phyloP scores from a whole-genome alignment of 305 asterid species.

The Lippia alba region DNA sequence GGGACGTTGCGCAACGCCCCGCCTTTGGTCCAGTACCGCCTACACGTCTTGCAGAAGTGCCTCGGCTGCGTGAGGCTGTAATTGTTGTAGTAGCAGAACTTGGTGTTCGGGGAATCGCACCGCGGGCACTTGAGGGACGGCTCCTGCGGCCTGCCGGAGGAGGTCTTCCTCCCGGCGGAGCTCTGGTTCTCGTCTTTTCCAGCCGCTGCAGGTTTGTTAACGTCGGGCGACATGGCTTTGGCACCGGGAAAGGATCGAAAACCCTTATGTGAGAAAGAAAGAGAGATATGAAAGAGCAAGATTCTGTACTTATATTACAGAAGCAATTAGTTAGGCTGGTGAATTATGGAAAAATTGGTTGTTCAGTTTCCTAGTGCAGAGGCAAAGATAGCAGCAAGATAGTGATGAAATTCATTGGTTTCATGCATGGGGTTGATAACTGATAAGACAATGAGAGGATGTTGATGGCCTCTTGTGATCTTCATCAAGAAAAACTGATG shows the following conservation, averaged over 20 bases:
- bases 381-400: conserved; percentile 43
- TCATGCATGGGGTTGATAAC: conserved; percentile 66
- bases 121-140: conserved; percentile 72
- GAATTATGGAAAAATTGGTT: conserved; percentile 16
- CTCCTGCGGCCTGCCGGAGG: conserved; percentile 47
- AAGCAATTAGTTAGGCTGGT: not conserved
- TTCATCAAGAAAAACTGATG: conserved; percentile 52
- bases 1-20: conserved; percentile 88
- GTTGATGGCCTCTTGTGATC: conserved; percentile 69
- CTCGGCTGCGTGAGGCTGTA: conserved; percentile 86
- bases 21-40: conserved; percentile 91
- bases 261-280: conserved; percentile 31
- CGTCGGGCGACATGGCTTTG: conserved; percentile 44
- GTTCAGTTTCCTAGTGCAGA: conserved; percentile 52
- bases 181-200: conserved; percentile 46
- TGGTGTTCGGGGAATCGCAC: conserved; percentile 85
- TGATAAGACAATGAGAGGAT: conserved; percentile 41
- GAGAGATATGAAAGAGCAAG: not conserved
- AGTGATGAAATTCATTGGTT: conserved; percentile 53
- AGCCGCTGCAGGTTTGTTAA: conserved; percentile 23
- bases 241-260: conserved; percentile 3
- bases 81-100: conserved; percentile 90
- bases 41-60: conserved; percentile 88
- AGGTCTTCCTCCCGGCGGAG: conserved; percentile 44
- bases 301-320: conserved; percentile 13